Evolutionary conservation across 202 grass and related monocot species (phyloP).

Genomic region (Dendrocalamus latiflorus): DNA sequence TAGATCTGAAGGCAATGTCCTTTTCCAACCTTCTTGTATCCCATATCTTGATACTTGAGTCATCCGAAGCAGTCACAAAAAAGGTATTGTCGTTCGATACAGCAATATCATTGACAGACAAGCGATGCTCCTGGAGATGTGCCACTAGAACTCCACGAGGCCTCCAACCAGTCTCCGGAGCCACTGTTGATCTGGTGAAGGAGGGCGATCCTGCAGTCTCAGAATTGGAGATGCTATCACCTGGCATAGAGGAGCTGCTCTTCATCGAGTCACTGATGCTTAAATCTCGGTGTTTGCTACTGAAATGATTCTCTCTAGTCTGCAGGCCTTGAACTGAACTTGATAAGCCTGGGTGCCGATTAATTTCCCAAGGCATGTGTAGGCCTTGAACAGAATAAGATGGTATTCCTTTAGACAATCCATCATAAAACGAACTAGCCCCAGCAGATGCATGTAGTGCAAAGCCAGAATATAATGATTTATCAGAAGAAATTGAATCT

Average conservation of each 20-base stretch:
- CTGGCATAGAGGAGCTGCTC: constrained; percentile 53
- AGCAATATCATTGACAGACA: constrained; percentile 81
- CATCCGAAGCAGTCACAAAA: constrained; percentile 86
- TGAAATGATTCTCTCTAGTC: constrained; percentile 63
- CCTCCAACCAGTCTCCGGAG: constrained; percentile 68
- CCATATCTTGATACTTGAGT: constrained; percentile 95
- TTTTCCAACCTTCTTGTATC: constrained; percentile 97
- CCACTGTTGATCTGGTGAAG: constrained; percentile 49
- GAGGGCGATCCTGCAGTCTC: constrained; percentile 52
- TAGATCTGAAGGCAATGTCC: constrained; percentile 94
- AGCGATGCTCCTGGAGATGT: constrained; percentile 90
- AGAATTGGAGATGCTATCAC: constrained; percentile 58
- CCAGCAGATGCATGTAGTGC: constrained; percentile 53
- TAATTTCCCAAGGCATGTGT: constrained; percentile 31
- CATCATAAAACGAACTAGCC: constrained; percentile 81
- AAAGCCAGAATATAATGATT: constrained; percentile 59
- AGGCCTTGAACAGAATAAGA: constrained; percentile 66
- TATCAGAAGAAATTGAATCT: constrained; percentile 63
- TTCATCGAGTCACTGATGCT: constrained; percentile 63
- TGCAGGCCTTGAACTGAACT: constrained; percentile 59
- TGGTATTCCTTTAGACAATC: constrained; percentile 84
- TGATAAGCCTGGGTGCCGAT: constrained; percentile 51
- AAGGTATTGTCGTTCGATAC: constrained; percentile 77
- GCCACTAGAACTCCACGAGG: constrained; percentile 91
- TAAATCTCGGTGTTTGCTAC: constrained; percentile 68